These are phyloP conservation scores for Boeremia lycopersici DNA, from an alignment of 2,329 filamentous ascomycete genomes.

Conservation along the genomic window DNA sequence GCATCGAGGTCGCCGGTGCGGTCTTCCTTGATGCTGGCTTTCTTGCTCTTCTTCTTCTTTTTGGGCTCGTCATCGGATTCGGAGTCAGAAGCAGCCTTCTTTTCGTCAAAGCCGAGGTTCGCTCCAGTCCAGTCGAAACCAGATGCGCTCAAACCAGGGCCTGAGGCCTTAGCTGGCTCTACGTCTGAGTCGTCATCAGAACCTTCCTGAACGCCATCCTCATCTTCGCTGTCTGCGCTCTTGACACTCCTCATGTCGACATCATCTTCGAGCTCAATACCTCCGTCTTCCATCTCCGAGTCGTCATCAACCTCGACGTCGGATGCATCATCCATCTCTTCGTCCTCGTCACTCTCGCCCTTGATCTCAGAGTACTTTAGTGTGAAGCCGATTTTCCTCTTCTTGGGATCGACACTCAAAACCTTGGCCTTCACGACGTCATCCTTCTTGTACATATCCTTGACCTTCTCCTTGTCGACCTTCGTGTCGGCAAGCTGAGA, in stretches of 20 bases:
- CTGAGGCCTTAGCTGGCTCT: conserved; percentile 28
- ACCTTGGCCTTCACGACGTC: conserved; percentile 94
- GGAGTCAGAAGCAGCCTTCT: conserved; percentile 59
- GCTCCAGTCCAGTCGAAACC: conserved; percentile 90
- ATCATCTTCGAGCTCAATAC: conserved; percentile 47
- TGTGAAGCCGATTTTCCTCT: conserved; percentile 83
- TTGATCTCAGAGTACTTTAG: conserved; percentile 92
- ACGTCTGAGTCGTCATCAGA: conserved; percentile 41
- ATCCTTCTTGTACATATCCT: conserved; percentile 85
- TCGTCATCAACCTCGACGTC: conserved; percentile 29
- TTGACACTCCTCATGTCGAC: conserved; percentile 55
- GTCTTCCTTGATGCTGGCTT: conserved; percentile 81
- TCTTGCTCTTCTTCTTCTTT: conserved; percentile 74
- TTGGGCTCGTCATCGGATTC: conserved; percentile 59
- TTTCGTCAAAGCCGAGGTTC: conserved; percentile 58
- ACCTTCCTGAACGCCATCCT: conserved; percentile 45
- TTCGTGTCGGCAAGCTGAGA: conserved; percentile 87
- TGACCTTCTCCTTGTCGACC: conserved; percentile 85
- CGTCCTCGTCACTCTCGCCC: conserved; percentile 54
- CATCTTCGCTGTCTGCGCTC: conserved; percentile 45
- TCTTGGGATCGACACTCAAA: conserved; percentile 74
- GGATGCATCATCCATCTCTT: conserved; percentile 47
- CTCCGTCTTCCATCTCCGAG: conserved; percentile 52
- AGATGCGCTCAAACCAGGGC: conserved; percentile 68
- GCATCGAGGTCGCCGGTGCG: conserved; percentile 89